Base-by-base conservation (phyloP, 1,284 basidiomycete species). In the Moesziomyces sp. region DNA sequence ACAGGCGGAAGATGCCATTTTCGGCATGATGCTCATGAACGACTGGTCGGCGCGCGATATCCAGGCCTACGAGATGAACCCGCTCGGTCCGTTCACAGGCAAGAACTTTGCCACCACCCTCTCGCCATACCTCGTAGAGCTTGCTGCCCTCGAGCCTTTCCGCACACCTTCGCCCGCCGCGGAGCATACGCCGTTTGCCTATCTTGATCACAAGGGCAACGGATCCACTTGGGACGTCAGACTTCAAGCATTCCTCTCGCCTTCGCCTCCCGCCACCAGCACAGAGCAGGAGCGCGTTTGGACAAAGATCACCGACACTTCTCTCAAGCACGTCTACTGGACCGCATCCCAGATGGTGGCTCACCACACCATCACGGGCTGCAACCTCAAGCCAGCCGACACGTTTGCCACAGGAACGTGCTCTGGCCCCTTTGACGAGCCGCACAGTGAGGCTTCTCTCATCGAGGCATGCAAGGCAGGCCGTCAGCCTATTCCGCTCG, bases 41-140 rank as follows among this genome's bases (percentile, higher is more conserved):
- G 74, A 77, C 50, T 77, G 74, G 74, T 62, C 58, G 10, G 73
- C 74, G 19, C 73, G 74, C 19, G 64, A 67, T 28, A 62, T 67
- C 10, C 64, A 67, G 23, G 43, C 35, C 13, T 67, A 53, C 52
- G 64, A 67, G 52, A 62, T 62, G 52, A 52, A 55, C 18, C 64
- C 64, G 10, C 52, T 67, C 7, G 64, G 58, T 16, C 51, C 58
- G 0, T 60, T 54, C n/a, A 42, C 44, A 1, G 28, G 51, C 52
- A 61, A 67, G 45, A 67, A 67, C 52, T 67, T 67, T 23, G 53
- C 58, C 38, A 61, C 64, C 48, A 62, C 64, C 43, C 48, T 67
- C n/a, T 67, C 64, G 13, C 58, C 64, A n/a, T 67, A 53, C 24
- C 4, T 67, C 18, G 64, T 67, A 23, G 45, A 53, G 26, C 28